A percentile compares a stretch with the other conserved stretches of the same genome.
phyloP scores from a whole-genome alignment of 805 yeast species.

The Wickerhamia fluorescens region DNA sequence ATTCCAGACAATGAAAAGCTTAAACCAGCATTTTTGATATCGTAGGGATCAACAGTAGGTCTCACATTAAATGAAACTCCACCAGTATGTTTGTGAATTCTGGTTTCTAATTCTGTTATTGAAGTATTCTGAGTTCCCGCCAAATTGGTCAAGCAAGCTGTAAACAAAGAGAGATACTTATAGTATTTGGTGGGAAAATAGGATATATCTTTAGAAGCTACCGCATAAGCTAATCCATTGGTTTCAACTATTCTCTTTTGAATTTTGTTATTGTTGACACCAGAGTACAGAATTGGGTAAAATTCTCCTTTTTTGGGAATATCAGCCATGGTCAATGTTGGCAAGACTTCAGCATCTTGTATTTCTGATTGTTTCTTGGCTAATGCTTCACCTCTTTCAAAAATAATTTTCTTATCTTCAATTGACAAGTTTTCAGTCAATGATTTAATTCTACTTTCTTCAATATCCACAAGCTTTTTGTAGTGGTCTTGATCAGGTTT shows the following conservation, averaged over 20 bases:
- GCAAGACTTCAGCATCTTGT: slow-evolving; percentile 75
- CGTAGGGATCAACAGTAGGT: slow-evolving; percentile 47
- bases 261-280: slow-evolving; percentile 23
- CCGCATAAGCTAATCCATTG: slow-evolving; percentile 74
- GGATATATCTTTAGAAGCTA: slow-evolving; percentile 57
- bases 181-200: slow-evolving; percentile 55
- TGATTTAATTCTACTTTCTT: slow-evolving; percentile 38
- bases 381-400: slow-evolving; percentile 51
- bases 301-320: slow-evolving; percentile 52
- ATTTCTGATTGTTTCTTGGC: slow-evolving; percentile 56
- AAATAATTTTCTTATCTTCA: slow-evolving; percentile 51
- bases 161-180: slow-evolving; percentile 69
- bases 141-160: slow-evolving; percentile 72
- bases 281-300: slow-evolving; percentile 20
- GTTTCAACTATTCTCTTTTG: slow-evolving; percentile 57
- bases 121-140: slow-evolving; percentile 67
- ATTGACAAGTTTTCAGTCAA: slow-evolving; percentile 37
- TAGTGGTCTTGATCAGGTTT: slow-evolving; percentile 57
- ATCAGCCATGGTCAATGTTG: slow-evolving; percentile 68
- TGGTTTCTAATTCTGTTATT: slow-evolving; percentile 79
- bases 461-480: slow-evolving; percentile 55
- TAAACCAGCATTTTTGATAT: slow-evolving; percentile 42
- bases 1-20: slow-evolving; percentile 59
- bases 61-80: slow-evolving; percentile 64
- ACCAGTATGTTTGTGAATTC: slow-evolving; percentile 77